Evolutionary conservation across 805 yeast species (phyloP).

Genomic region (Hermanozyma aechmeae): DNA sequence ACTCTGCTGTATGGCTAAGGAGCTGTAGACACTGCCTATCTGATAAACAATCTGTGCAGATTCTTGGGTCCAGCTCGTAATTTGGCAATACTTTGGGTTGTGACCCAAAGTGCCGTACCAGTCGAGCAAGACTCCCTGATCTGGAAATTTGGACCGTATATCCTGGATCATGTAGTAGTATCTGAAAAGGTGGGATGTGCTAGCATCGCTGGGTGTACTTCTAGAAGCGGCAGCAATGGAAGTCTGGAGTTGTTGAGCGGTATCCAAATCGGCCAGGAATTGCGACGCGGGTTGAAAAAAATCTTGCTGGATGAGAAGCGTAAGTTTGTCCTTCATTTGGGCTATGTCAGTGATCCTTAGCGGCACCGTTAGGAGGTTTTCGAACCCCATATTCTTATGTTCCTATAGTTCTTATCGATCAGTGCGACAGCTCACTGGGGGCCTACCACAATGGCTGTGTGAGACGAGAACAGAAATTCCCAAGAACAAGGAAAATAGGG

Average conservation of each 20-base stretch:
- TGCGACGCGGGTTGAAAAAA: constrained; percentile 28
- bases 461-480: too few species aligned
- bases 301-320: constrained; percentile 38
- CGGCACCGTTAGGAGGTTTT: constrained; percentile 43
- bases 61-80: constrained; percentile 32
- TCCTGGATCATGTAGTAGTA: constrained; percentile 40
- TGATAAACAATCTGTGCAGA: constrained; percentile 56
- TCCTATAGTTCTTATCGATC: too few species aligned
- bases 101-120: constrained; percentile 71
- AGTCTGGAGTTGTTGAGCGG: constrained; percentile 36
- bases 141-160: constrained; percentile 51
- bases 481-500: too few species aligned
- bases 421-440: too few species aligned
- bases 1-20: constrained; percentile 40
- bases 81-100: constrained; percentile 29
- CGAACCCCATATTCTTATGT: too few species aligned
- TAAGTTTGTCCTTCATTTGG: constrained; percentile 29
- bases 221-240: constrained; percentile 21
- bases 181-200: constrained; percentile 20
- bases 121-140: constrained; percentile 47
- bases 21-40: constrained; percentile 55
- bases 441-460: too few species aligned
- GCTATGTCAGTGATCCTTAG: constrained; percentile 36
- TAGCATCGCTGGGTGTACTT: constrained; percentile 13
- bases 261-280: constrained; percentile 27